A percentile compares a stretch with the other conserved stretches of the same genome.
phyloP scores from a whole-genome alignment of 768 basidiomycete species.

The Tulasnella sp. region DNA sequence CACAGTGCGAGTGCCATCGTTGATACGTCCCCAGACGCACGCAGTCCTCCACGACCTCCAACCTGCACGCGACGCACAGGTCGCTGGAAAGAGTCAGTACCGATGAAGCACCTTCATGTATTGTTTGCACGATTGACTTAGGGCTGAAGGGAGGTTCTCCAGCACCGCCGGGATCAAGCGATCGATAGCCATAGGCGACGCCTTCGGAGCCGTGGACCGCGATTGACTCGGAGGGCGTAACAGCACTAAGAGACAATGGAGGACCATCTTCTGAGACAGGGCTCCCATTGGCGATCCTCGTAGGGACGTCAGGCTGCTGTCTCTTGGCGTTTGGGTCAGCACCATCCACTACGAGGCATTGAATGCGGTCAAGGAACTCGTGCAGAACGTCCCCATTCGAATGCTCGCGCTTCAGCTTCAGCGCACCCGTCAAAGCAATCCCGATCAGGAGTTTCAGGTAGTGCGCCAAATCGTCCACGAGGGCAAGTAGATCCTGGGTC shows the following conservation, averaged over 20 bases:
- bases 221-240: conserved; percentile 51
- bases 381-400: too few relatives aligned
- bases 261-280: conserved; percentile 57
- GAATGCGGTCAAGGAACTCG: too few relatives aligned
- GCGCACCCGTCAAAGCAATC: too few relatives aligned
- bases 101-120: conserved; percentile 23
- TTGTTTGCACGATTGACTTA: conserved; percentile 44
- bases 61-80: conserved; percentile 83
- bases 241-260: conserved; percentile 44
- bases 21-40: conserved; percentile 94
- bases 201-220: conserved; percentile 68
- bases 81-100: conserved; percentile 55
- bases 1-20: too few relatives aligned
- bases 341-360: too few relatives aligned
- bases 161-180: conserved; percentile 88
- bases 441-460: too few relatives aligned
- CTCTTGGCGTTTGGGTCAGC: too few relatives aligned
- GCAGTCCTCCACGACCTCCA: conserved; percentile 97
- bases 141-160: conserved; percentile 74
- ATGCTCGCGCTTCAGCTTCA: too few relatives aligned
- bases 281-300: too few relatives aligned
- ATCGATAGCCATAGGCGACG: conserved; percentile 93
- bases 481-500: too few relatives aligned
- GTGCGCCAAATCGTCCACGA: too few relatives aligned
- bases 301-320: too few relatives aligned